Evolutionary conservation across 768 basidiomycete species (phyloP).

Genomic region (Lyophyllum decastes): DNA sequence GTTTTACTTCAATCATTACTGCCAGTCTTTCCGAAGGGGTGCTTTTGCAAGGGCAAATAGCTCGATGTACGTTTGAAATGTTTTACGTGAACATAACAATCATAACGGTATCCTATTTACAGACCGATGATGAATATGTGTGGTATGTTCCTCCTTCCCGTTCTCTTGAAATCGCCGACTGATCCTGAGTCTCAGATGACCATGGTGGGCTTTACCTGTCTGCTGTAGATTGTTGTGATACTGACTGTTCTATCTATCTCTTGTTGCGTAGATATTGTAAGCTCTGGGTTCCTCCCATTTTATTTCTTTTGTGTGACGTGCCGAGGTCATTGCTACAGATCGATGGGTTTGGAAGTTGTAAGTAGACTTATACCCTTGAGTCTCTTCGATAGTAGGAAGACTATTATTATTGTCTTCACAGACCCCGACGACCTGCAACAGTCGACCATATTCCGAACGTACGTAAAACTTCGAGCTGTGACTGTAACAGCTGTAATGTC

Average conservation of each 20-base stretch:
- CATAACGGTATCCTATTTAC: background rate
- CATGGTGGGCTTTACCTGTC: slow-evolving; percentile 55
- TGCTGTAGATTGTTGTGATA: background rate
- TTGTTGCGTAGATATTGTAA: slow-evolving; percentile 21
- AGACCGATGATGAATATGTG: slow-evolving; percentile 90
- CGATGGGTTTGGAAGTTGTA: slow-evolving; percentile 84
- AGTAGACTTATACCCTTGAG: slow-evolving; percentile 25
- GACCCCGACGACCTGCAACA: slow-evolving; percentile 82
- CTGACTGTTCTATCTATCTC: background rate
- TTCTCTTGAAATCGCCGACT: background rate
- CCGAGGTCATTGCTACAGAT: slow-evolving; percentile 42
- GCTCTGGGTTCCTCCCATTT: slow-evolving; percentile 16
- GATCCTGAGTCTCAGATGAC: slow-evolving; percentile 54
- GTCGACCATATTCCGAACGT: slow-evolving; percentile 75
- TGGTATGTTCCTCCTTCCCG: slow-evolving; percentile 44
- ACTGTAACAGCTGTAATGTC: background rate
- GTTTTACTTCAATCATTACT: slow-evolving; percentile 92
- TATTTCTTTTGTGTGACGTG: background rate
- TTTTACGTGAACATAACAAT: background rate
- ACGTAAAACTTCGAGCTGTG: slow-evolving; percentile 15
- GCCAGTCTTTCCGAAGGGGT: slow-evolving; percentile 79
- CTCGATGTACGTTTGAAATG: slow-evolving; percentile 67
- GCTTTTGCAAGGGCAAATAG: slow-evolving; percentile 92
- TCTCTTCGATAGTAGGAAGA: background rate
- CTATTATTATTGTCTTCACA: slow-evolving; percentile 20